Conservation (phyloP, 139 green algal genomes). For the Coccomyxa sp. region DNA sequence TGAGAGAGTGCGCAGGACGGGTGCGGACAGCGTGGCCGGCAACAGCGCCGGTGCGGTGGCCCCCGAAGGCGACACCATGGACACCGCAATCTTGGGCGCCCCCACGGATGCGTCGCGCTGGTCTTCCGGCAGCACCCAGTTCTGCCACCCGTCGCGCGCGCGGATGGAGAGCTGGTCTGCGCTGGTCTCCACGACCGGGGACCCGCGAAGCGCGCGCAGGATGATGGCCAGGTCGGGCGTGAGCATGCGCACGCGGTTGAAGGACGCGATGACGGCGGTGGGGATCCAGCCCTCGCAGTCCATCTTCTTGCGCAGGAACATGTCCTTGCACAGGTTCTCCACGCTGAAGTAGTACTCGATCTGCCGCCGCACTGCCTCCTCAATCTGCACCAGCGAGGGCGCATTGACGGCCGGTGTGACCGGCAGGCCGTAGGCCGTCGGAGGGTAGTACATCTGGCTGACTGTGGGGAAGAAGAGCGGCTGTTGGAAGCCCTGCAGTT, state of each 20-base stretch:
- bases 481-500: conserved; percentile 4
- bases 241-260: conserved; percentile 92
- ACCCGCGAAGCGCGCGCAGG: conserved; percentile 49
- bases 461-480: conserved; percentile 28
- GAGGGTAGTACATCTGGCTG: conserved; percentile 70
- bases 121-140: conserved; percentile 72
- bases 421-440: conserved; percentile 41
- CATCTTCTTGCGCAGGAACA: conserved; percentile 96
- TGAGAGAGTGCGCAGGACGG: too few species aligned
- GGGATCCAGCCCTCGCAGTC: conserved; percentile 87
- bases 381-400: conserved; percentile 27
- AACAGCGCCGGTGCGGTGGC: not conserved
- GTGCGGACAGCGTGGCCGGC: too few species aligned
- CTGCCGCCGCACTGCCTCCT: conserved; percentile 62
- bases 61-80: not conserved
- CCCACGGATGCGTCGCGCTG: conserved; percentile 38
- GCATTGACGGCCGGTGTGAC: not conserved
- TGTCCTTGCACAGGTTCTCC: conserved; percentile 91
- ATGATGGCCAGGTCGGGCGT: conserved; percentile 80
- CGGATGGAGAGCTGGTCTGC: conserved; percentile 50
- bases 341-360: conserved; percentile 97
- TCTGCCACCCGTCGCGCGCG: conserved; percentile 39
- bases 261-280: conserved; percentile 51
- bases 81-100: not conserved
- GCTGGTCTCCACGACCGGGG: conserved; percentile 48